These are phyloP conservation scores for Lentinus tigrinus DNA, from an alignment of 768 basidiomycete species.

Conservation along the genomic window DNA sequence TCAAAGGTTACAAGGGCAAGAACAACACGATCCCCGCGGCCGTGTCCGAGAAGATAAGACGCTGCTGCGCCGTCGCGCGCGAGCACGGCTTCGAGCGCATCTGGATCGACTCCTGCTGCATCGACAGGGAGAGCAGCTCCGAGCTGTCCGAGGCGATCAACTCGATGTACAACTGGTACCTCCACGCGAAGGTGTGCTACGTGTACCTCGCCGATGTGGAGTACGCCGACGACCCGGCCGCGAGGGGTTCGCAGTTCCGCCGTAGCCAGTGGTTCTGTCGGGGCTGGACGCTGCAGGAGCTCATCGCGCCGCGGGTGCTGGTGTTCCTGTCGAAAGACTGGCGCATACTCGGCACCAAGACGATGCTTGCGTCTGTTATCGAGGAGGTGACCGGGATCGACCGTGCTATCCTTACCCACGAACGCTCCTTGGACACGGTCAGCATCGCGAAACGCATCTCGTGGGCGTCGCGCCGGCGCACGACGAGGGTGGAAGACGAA, in stretches of 20 bases:
- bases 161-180: slow-evolving; percentile 7
- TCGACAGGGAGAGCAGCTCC: slow-evolving; percentile 4
- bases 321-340: neutral
- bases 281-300: slow-evolving; percentile 7
- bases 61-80: slow-evolving; percentile 1
- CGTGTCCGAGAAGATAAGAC: neutral
- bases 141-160: slow-evolving; percentile 4
- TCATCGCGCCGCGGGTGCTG: neutral
- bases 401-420: neutral
- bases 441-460: slow-evolving; percentile 6
- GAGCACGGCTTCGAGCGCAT: neutral
- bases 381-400: slow-evolving; percentile 1
- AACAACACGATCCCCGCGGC: neutral
- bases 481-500: slow-evolving; percentile 2
- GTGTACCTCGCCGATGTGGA: slow-evolving; percentile 5
- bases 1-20: neutral
- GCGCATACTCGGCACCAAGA: slow-evolving; percentile 1
- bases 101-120: slow-evolving; percentile 12
- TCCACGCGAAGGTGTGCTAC: slow-evolving; percentile 6
- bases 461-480: slow-evolving; percentile 6
- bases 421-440: neutral
- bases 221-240: neutral
- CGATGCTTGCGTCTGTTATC: neutral
- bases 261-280: neutral
- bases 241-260: neutral